Evolutionary conservation across 2,329 filamentous ascomycete species (phyloP), one percentile per base, ranked within the genome.

Genomic region (Scortechinia acanthostroma): DNA sequence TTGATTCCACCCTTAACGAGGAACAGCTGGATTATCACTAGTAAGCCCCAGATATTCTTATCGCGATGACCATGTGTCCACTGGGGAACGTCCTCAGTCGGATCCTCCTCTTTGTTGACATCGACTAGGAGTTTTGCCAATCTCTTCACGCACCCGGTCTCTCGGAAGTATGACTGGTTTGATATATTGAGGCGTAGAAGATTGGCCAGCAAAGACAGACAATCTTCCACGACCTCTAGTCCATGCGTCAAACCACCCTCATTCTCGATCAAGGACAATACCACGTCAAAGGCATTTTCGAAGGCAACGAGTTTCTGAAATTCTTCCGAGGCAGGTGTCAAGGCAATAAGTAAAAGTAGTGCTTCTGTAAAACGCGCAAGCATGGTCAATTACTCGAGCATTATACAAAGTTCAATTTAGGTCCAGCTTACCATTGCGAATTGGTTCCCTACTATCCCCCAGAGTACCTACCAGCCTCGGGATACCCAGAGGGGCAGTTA

Each of bases 291-390:
- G 0, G 91, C 88, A 70, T 89, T 91, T 56, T 96, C 90, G 53
- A 96, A 97, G 0, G 90, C 93, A 20, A 97, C 91, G 2, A 97
- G 75, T 62, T 97, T 97, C 59, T 97, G 91, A 44, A 98, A 77
- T 55, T 97, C 91, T 35, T 83, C 69, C 5, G 91, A 95, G 0
- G 83, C 83, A 22, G 89, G 88, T 0, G 93, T 96, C 22, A 98
- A 73, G 47, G 90, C 87, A 22, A 88, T 95, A 43, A 98, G 76
- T 14, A 98, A 74, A n/a, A 85, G 74, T 21, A 98, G 75, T 3
- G 83, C 89, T 65, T 94, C 88, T n/a, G n/a, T n/a, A n/a, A n/a
- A n/a, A n/a, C n/a, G n/a, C n/a, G n/a, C n/a, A n/a, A n/a, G n/a
- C n/a, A n/a, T n/a, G n/a, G n/a, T n/a, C n/a, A n/a, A n/a, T n/a